Percentiles rank a stretch among this genome's conserved stretches.
Evolutionary conservation across 441 rosid species (phyloP).

Genomic region (Omphalea diandra): DNA sequence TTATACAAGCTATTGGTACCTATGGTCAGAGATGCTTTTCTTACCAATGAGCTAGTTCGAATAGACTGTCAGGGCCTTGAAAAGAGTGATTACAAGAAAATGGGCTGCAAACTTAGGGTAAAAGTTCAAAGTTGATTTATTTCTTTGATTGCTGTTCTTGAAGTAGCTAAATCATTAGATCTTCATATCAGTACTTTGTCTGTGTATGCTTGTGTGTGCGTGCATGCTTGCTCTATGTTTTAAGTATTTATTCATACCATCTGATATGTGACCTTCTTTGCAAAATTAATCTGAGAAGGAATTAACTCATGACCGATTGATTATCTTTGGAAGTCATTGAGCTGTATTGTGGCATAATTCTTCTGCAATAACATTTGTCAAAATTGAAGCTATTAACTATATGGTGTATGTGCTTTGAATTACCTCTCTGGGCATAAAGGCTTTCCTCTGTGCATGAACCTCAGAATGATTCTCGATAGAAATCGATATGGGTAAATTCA

Average conservation of each 20-base stretch:
- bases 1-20: slow-evolving; percentile 80
- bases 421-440: background rate
- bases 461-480: background rate
- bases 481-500: background rate
- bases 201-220: too few species aligned
- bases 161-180: background rate
- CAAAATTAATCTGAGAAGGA: too few species aligned
- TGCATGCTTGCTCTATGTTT: too few species aligned
- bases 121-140: slow-evolving; percentile 12
- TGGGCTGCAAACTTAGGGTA: slow-evolving; percentile 90
- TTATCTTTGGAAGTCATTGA: too few species aligned
- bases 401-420: background rate
- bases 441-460: background rate
- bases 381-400: background rate
- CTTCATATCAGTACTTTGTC: background rate
- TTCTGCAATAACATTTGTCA: background rate
- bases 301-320: too few species aligned
- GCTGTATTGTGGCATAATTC: background rate
- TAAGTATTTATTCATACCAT: background rate
- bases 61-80: slow-evolving; percentile 86
- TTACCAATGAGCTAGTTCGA: slow-evolving; percentile 60
- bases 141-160: slow-evolving; percentile 1
- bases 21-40: slow-evolving; percentile 91
- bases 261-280: too few species aligned
- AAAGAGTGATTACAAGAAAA: slow-evolving; percentile 84